Evolutionary conservation across 345 rosid genomes (phyloP), one percentile per base, ranked within the genome.

Genomic region (Dovyalis caffra): DNA sequence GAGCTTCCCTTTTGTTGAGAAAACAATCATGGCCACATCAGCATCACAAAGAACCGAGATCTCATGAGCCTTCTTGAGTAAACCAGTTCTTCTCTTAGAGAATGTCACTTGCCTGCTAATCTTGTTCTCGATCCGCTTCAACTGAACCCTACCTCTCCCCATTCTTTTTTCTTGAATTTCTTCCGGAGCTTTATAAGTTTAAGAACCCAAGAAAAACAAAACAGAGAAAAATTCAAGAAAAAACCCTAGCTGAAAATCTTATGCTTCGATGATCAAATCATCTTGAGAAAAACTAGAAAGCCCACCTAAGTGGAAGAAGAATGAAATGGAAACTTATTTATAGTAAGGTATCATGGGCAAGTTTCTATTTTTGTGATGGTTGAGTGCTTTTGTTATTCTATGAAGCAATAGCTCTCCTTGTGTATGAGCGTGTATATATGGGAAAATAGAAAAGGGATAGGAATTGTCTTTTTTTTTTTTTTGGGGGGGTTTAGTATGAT

Each of bases 51-150:
- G 84, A 51, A 92, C 89, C 35, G 97, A 90, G 89, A 92, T 92
- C 94, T 92, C 97, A 64, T 87, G 88, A 76, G 96, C 94, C 81
- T 92, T 92, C 91, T 92, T 92, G 15, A 90, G 82, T 75, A 92
- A 75, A 32, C 97, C 95, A 62, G 84, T 78, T 77, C 97, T 84
- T 66, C 97, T 82, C 88, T 92, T 92, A 3, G 97, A 92, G 80
- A 92, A 92, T 9, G 96, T 92, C 68, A 92, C 97, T 81, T 92
- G 97, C 72, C 97, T 85, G 74, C 90, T 92, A 38, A 89, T 89
- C 87, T 90, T 92, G 94, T 92, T 92, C 87, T 92, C 97, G 83
- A 92, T 91, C 93, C 91, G 86, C 90, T 80, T 91, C 77, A 92
- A 66, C 84, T 91, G 86, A 86, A 92, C 94, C 90, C 96, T 92